Evolutionary conservation across 148 eudicot genomes (phyloP), one percentile per base, ranked within the genome.

Genomic region (Polygonum aviculare): DNA sequence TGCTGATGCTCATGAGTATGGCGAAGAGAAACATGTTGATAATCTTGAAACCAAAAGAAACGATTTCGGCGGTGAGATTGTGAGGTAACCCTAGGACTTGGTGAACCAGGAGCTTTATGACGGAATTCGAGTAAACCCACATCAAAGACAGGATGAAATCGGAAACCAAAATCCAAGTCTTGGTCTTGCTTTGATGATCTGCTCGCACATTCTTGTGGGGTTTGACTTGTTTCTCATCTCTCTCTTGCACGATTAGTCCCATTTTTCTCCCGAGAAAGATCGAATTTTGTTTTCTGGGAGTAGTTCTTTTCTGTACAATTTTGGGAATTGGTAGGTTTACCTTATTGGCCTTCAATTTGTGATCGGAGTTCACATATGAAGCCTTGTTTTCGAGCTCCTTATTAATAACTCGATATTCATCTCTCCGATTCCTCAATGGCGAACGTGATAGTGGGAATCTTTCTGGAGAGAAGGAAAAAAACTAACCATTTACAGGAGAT

Each of bases 111-210:
- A 93, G 80, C 77, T 82, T 93, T 50, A 83, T 78, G 38, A 89
- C 77, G 35, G 86, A 86, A 15, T 91, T 84, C 3, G 96, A 88
- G 83, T 89, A 93, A 38, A 90, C 96, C 96, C 96, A 93, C 89
- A 90, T 83, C 44, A 87, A 84, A 21, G 96, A 86, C 14, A 86
- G 71, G 65, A 52, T 70, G 79, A 89, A 87, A 86, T 93, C 98
- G 2, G 83, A 80, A 8, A 82, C 26, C 63, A 91, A 73, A 75
- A 87, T 54, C 31, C 82, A 70, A 41, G 36, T 38, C 16, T 60
- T 63, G 33, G 36, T 38, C 16, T 60, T 63, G 33, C 35, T 62
- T 59, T 15, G 9, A 44, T 48, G 18, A 22, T 67, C 40, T 67
- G 45, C 9, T 67, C 44, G 72, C 72, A 19, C 72, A 6, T 21